Evolutionary conservation across 345 rosid species (phyloP).

Genomic region (Eucalyptus viminalis): DNA sequence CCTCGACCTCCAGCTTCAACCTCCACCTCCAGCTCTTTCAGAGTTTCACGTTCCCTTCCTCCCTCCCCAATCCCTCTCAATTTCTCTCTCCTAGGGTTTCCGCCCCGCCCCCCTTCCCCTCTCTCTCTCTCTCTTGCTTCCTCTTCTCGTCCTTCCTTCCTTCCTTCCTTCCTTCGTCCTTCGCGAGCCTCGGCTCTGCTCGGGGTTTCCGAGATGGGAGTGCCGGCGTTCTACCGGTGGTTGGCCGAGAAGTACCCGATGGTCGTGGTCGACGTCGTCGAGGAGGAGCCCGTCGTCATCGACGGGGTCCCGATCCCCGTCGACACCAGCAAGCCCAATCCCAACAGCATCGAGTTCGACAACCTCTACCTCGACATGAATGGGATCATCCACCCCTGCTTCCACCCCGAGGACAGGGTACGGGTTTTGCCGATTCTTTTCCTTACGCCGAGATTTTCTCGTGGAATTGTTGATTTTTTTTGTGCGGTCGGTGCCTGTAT

Average conservation of each 20-base stretch:
- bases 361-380: constrained; percentile 98
- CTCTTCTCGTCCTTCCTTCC: not conserved
- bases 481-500: not conserved
- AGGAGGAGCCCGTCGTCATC: constrained; percentile 66
- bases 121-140: not conserved
- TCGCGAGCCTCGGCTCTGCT: not conserved
- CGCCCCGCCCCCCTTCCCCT: rapidly evolving
- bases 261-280: constrained; percentile 65
- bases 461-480: not conserved
- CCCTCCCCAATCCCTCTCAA: not conserved
- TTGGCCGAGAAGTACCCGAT: constrained; percentile 81
- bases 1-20: not conserved
- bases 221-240: constrained; percentile 94
- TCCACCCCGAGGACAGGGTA: constrained; percentile 94
- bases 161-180: not conserved
- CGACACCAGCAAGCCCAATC: constrained; percentile 73
- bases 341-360: constrained; percentile 74
- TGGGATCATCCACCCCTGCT: constrained; percentile 96
- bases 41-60: not conserved
- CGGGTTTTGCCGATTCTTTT: not conserved
- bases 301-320: constrained; percentile 61
- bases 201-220: constrained; percentile 44
- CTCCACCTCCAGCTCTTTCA: not conserved
- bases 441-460: not conserved
- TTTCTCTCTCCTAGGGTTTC: not conserved